phyloP scores from a whole-genome alignment of 495 filamentous ascomycete genomes.

The Pyronema omphalodes region DNA sequence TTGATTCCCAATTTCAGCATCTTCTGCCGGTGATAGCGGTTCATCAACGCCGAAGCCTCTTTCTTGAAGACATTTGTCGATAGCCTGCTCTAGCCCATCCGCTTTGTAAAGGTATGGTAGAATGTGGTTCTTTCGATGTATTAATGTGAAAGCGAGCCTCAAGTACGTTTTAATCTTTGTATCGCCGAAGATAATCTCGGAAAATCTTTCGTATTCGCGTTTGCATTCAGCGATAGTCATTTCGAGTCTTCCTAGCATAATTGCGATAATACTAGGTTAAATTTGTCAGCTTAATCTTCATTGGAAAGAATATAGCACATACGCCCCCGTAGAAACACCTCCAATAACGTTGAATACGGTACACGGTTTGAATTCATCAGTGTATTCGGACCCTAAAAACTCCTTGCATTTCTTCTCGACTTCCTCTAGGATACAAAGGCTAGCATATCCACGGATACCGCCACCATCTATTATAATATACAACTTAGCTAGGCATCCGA shows the following conservation, averaged over 20 bases:
- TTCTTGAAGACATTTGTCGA: background rate
- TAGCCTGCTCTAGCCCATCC: background rate
- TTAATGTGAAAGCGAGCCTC: background rate
- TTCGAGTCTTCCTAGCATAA: background rate
- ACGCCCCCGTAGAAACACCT: background rate
- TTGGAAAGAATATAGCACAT: background rate
- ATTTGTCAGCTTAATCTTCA: background rate
- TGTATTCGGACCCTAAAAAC: background rate
- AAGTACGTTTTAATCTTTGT: background rate
- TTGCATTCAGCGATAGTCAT: background rate
- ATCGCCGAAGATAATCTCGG: background rate
- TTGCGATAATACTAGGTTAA: background rate
- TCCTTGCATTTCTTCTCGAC: background rate
- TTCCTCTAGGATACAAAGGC: background rate
- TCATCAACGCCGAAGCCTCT: too few relatives aligned
- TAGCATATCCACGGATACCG: background rate
- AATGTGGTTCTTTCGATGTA: background rate
- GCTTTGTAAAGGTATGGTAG: background rate
- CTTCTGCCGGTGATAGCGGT: too few relatives aligned
- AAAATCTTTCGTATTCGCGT: background rate
- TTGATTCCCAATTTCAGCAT: too few relatives aligned
- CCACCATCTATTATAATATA: background rate
- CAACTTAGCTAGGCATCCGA: too few relatives aligned
- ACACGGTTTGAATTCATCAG: background rate
- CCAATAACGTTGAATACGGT: background rate